Evolutionary conservation across 495 filamentous ascomycete species (phyloP).

Genomic region (Lasiosphaeria ovina): DNA sequence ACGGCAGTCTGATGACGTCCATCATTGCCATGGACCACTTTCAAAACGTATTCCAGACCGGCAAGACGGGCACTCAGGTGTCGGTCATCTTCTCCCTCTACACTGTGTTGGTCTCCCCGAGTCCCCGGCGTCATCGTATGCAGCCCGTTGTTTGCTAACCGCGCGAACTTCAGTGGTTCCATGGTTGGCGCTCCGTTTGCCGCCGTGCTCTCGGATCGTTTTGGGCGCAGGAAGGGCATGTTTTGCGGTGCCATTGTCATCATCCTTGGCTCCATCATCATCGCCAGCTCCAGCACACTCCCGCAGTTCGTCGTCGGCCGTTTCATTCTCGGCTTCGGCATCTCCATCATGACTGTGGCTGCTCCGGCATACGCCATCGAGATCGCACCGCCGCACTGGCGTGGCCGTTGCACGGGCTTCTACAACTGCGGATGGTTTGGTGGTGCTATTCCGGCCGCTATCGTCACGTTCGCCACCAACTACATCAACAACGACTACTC

Average conservation of each 20-base stretch:
- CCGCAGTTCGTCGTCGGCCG: conserved; percentile 49
- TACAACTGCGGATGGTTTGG: conserved; percentile 55
- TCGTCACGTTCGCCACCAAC: conserved; percentile 44
- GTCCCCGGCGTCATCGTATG: neutral
- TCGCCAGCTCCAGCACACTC: conserved; percentile 34
- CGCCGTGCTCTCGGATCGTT: conserved; percentile 43
- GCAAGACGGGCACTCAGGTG: conserved; percentile 35
- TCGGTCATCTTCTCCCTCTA: conserved; percentile 49
- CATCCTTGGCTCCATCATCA: conserved; percentile 48
- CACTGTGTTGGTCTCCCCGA: conserved; percentile 38
- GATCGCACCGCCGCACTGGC: conserved; percentile 50
- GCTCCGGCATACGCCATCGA: conserved; percentile 49
- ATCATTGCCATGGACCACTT: conserved; percentile 37
- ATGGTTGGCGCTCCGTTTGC: conserved; percentile 47
- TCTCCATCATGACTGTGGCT: conserved; percentile 49
- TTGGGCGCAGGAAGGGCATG: conserved; percentile 44
- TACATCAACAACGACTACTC: conserved; percentile 40
- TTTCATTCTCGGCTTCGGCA: conserved; percentile 53
- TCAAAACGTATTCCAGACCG: conserved; percentile 30
- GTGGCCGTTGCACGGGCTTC: conserved; percentile 47
- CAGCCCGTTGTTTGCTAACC: neutral
- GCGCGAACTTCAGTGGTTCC: conserved; percentile 35
- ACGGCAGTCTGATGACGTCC: conserved; percentile 35
- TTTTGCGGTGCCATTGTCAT: conserved; percentile 53
- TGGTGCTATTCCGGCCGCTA: conserved; percentile 49